Evolutionary conservation across 768 basidiomycete genomes (phyloP).

Genomic region (Auricularia sp.): DNA sequence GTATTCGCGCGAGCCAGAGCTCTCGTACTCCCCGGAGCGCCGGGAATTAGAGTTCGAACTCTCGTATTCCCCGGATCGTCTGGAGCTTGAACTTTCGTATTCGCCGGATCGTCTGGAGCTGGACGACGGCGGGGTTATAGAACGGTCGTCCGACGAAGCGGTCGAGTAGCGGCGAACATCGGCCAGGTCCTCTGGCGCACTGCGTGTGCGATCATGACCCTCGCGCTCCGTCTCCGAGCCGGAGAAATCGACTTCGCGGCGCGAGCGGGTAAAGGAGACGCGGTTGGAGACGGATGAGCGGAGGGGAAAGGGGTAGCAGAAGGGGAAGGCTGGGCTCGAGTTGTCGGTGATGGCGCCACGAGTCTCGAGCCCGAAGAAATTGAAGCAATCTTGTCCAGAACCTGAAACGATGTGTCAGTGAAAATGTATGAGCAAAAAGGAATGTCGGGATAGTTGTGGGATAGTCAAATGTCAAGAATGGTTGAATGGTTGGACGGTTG

Average conservation of each 20-base stretch:
- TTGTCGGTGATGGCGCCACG: neutral
- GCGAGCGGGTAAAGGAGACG: neutral
- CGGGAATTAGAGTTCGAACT: neutral
- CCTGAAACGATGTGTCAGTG: neutral
- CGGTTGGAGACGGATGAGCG: neutral
- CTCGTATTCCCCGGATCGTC: neutral
- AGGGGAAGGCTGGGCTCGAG: neutral
- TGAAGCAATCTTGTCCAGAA: slow-evolving; percentile 1
- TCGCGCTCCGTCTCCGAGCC: slow-evolving; percentile 1
- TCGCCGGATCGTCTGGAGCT: neutral
- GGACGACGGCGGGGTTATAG: neutral
- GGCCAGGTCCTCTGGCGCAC: neutral
- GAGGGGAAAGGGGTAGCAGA: neutral
- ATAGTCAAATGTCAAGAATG: too few relatives aligned
- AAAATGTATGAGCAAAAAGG: too few relatives aligned
- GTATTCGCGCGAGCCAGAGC: neutral
- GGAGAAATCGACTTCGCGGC: neutral
- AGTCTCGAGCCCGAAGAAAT: neutral
- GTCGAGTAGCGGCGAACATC: neutral
- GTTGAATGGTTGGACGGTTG: too few relatives aligned
- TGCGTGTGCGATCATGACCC: neutral
- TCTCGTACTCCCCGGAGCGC: neutral
- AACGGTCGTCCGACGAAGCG: neutral
- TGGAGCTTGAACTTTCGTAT: neutral
- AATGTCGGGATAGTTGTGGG: too few relatives aligned